Evolutionary conservation across 1,139 yeast species (phyloP).

Genomic region (Eremothecium sinecaudum): DNA sequence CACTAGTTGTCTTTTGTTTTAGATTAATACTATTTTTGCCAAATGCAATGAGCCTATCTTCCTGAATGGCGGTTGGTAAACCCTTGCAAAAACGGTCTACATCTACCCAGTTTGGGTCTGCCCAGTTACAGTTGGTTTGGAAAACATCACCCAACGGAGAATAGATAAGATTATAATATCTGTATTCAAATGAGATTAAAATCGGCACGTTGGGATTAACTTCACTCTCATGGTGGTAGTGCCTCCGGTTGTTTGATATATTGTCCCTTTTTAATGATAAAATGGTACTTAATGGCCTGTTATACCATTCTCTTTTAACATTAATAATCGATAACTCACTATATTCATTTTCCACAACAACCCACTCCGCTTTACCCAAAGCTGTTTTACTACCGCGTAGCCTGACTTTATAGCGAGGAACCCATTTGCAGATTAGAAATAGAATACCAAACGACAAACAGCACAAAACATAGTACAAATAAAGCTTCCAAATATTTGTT

Average conservation of each 20-base stretch:
- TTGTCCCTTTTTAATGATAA: conserved; percentile 31
- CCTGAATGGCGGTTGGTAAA: conserved; percentile 56
- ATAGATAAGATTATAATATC: conserved; percentile 75
- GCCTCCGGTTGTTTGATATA: conserved; percentile 6
- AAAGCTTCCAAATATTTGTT: conserved; percentile 40
- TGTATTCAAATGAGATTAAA: conserved; percentile 61
- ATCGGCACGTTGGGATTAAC: conserved; percentile 44
- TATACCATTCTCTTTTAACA: conserved; percentile 51
- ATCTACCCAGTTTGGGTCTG: conserved; percentile 65
- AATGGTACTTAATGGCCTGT: conserved; percentile 62
- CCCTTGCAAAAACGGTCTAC: conserved; percentile 56
- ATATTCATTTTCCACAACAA: conserved; percentile 85
- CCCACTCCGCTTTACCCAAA: conserved; percentile 82
- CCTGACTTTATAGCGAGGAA: conserved; percentile 64
- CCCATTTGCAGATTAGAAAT: conserved; percentile 71
- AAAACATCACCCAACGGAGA: conserved; percentile 82
- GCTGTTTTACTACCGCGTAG: conserved; percentile 59
- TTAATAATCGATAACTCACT: conserved; percentile 65
- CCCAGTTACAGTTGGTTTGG: conserved; percentile 80
- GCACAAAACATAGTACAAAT: conserved; percentile 48
- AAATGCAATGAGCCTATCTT: conserved; percentile 63
- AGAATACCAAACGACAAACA: conserved; percentile 57
- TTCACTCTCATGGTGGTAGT: conserved; percentile 23
- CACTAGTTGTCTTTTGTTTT: conserved; percentile 56
- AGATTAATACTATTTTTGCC: conserved; percentile 69